Percentiles rank a stretch among this genome's conserved stretches.
Conservation (phyloP, 345 rosid genomes). For the Hibiscus syriacus region DNA sequence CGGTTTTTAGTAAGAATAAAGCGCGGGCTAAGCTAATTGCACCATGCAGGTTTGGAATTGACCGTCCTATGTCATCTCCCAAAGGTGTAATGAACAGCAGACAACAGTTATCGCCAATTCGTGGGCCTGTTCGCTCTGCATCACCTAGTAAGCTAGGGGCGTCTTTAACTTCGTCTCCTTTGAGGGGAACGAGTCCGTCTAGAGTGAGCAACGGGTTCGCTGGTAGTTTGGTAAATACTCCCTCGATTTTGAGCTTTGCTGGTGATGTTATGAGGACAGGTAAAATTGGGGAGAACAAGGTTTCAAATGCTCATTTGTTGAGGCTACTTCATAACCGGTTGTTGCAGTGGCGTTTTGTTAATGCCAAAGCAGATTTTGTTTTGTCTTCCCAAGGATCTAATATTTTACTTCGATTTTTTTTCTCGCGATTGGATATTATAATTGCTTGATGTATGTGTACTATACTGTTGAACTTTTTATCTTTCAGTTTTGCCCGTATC, state of each 20-base stretch:
- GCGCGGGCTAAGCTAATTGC: too few relatives aligned
- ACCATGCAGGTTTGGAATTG: neutral
- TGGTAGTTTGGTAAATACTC: slow-evolving; percentile 22
- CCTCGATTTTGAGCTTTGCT: slow-evolving; percentile 68
- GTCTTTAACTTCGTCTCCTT: slow-evolving; percentile 44
- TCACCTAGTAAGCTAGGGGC: slow-evolving; percentile 58
- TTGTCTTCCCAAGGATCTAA: neutral
- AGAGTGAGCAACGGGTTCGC: slow-evolving; percentile 42
- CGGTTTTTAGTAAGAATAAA: too few relatives aligned
- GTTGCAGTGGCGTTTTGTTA: neutral
- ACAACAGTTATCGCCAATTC: slow-evolving; percentile 50
- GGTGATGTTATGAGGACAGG: slow-evolving; percentile 52
- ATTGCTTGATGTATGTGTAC: neutral
- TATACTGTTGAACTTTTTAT: neutral
- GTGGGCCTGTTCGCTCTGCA: slow-evolving; percentile 46
- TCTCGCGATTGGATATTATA: neutral
- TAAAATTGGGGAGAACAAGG: slow-evolving; percentile 41
- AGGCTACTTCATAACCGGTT: neutral
- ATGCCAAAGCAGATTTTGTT: neutral
- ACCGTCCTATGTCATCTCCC: neutral
- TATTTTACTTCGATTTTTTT: slow-evolving; percentile 1
- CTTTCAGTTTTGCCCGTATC: neutral
- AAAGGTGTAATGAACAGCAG: slow-evolving; percentile 20
- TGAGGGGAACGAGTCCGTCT: slow-evolving; percentile 61
- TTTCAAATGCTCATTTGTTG: slow-evolving; percentile 16